These are phyloP conservation scores for Fraxinus excelsior DNA, from an alignment of 257 asterid genomes.

Conservation along the genomic window DNA sequence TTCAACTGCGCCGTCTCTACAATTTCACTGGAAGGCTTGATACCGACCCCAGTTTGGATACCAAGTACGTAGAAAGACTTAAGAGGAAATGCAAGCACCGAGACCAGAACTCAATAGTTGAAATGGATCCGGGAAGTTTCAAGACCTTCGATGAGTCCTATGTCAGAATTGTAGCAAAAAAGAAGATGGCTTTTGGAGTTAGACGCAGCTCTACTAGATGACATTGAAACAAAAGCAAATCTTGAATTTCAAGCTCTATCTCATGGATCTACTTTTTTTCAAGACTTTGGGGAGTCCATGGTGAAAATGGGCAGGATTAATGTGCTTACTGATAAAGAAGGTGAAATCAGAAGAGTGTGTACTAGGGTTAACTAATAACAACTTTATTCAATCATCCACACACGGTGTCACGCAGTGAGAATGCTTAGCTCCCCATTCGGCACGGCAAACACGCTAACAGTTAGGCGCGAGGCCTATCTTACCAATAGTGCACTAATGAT, in stretches of 20 bases:
- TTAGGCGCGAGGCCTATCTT: no score
- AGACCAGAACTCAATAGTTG: conserved; percentile 18
- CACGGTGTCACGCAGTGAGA: no score
- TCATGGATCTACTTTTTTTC: conserved; percentile 23
- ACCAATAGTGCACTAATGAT: no score
- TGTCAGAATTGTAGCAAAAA: conserved; percentile 15
- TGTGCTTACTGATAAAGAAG: conserved; percentile 30
- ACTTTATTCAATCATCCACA: no score
- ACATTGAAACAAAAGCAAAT: conserved; percentile 30
- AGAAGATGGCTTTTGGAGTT: conserved; percentile 40
- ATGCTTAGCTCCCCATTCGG: no score
- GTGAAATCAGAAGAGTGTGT: conserved; percentile 36
- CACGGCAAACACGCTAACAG: no score
- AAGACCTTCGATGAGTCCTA: conserved; percentile 28
- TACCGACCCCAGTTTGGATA: conserved; percentile 33
- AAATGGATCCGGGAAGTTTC: conserved; percentile 38
- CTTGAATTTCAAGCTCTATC: conserved; percentile 14
- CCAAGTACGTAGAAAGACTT: conserved; percentile 18
- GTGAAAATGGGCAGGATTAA: conserved; percentile 36
- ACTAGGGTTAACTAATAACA: conserved; percentile 14
- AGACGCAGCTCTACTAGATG: conserved; percentile 33
- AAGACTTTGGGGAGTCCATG: conserved; percentile 42
- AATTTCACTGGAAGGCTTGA: conserved; percentile 35
- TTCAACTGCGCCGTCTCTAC: conserved; percentile 35
- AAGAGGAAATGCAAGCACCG: conserved; percentile 20